A percentile compares a stretch with the other conserved stretches of the same genome.
Evolutionary conservation across 2,329 filamentous ascomycete genomes (phyloP).

Genomic region (Berkeleyomyces basicola): DNA sequence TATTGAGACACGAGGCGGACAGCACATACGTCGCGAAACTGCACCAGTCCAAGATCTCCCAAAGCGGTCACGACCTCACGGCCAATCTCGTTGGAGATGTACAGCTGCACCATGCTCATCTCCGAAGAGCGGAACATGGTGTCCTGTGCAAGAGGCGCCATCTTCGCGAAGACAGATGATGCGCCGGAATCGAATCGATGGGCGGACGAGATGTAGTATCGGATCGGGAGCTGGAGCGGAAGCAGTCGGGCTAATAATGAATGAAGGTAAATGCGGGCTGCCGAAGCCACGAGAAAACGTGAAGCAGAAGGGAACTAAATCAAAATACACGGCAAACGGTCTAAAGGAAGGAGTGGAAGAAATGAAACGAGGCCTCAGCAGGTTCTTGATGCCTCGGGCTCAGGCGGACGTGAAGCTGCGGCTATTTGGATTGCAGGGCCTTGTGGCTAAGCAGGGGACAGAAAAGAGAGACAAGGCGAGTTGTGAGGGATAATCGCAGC

Average conservation of each 20-base stretch:
- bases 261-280: neutral
- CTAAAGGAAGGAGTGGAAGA: slow-evolving; percentile 2
- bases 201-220: neutral
- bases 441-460: neutral
- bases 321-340: neutral
- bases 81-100: slow-evolving; percentile 97
- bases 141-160: slow-evolving; percentile 56
- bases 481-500: neutral
- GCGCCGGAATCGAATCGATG: neutral
- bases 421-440: neutral
- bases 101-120: slow-evolving; percentile 99
- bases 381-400: neutral
- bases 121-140: slow-evolving; percentile 99
- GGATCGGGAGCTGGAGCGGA: neutral
- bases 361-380: neutral
- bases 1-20: neutral
- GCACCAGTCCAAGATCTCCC: slow-evolving; percentile 87
- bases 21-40: slow-evolving; percentile 73
- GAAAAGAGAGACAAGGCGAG: neutral
- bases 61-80: slow-evolving; percentile 93
- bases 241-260: neutral
- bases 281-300: slow-evolving; percentile 1
- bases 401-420: neutral
- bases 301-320: neutral
- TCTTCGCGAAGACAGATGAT: slow-evolving; percentile 16